Evolutionary conservation across 192 early-diverging fungal species (phyloP).

Genomic region (Gaertneriomyces semiglobifer): DNA sequence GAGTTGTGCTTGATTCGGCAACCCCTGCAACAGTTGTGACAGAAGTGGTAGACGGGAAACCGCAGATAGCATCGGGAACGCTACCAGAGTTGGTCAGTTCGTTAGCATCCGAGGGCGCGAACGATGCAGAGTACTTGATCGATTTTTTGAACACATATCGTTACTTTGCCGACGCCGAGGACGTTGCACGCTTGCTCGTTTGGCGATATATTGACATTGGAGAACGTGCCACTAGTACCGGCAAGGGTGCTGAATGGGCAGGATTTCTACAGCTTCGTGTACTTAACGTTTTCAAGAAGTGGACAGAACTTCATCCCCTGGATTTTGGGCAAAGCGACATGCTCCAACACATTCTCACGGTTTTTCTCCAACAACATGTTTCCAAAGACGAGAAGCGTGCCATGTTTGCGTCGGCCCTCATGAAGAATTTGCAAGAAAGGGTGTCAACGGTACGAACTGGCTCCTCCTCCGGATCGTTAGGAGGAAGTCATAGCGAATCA

Average conservation of each 20-base stretch:
- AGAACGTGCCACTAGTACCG: background rate
- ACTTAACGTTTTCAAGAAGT: constrained; percentile 51
- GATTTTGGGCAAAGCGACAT: constrained; percentile 33
- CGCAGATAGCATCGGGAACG: constrained; percentile 14
- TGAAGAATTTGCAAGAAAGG: constrained; percentile 34
- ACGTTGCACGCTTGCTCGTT: constrained; percentile 63
- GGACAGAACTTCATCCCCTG: constrained; percentile 41
- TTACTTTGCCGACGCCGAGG: constrained; percentile 61
- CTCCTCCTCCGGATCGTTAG: too few species aligned
- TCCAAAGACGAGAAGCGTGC: constrained; percentile 26
- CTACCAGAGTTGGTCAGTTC: constrained; percentile 28
- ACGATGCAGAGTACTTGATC: constrained; percentile 55
- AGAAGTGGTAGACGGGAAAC: constrained; percentile 16
- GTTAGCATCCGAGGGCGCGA: constrained; percentile 33
- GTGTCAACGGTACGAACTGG: background rate
- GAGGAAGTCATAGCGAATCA: background rate
- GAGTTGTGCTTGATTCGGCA: background rate
- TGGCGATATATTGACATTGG: constrained; percentile 56
- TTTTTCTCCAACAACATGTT: constrained; percentile 36
- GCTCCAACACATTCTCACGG: constrained; percentile 16
- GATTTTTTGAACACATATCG: constrained; percentile 66
- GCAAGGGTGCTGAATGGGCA: constrained; percentile 19
- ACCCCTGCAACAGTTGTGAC: background rate
- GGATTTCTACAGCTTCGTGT: constrained; percentile 37
- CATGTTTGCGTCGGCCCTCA: constrained; percentile 28